These are phyloP conservation scores for Harringtonia lauricola DNA, from an alignment of 2,329 filamentous ascomycete genomes.

Conservation along the genomic window DNA sequence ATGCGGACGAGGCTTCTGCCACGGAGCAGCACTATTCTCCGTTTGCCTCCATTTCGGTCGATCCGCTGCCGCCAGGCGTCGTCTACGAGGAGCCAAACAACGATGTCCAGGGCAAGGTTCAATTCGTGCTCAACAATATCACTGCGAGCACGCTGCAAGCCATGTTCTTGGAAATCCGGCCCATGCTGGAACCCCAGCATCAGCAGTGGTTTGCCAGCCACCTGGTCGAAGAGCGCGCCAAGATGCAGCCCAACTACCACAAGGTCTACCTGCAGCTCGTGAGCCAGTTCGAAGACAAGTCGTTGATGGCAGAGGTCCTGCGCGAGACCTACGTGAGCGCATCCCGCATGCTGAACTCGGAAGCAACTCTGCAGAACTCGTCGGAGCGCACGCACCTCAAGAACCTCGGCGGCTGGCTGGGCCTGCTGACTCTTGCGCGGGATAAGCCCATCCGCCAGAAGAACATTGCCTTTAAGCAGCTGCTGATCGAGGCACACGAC, in stretches of 20 bases:
- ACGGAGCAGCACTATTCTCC: constrained; percentile 50
- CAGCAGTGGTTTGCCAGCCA: constrained; percentile 96
- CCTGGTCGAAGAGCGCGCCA: constrained; percentile 89
- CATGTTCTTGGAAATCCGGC: constrained; percentile 73
- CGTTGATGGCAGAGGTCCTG: constrained; percentile 79
- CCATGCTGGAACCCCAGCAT: constrained; percentile 67
- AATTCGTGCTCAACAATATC: constrained; percentile 94
- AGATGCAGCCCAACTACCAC: constrained; percentile 95
- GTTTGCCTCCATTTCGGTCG: constrained; percentile 70
- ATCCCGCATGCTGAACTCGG: constrained; percentile 78
- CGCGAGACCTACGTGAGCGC: constrained; percentile 86
- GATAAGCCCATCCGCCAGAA: constrained; percentile 93
- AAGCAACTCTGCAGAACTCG: constrained; percentile 71
- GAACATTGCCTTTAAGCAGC: constrained; percentile 93
- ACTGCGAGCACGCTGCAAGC: constrained; percentile 78
- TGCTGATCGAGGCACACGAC: constrained; percentile 87
- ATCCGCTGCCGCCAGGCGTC: constrained; percentile 51
- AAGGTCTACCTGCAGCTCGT: constrained; percentile 85
- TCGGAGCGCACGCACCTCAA: constrained; percentile 83
- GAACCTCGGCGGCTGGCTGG: constrained; percentile 88
- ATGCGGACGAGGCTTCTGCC: constrained; percentile 47
- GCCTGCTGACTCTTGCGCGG: constrained; percentile 81
- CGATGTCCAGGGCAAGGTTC: constrained; percentile 81
- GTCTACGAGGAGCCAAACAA: constrained; percentile 74
- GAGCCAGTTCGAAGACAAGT: constrained; percentile 66